A percentile compares a stretch with the other conserved stretches of the same genome.
These are phyloP conservation scores for Apiospora koreana DNA, from an alignment of 2,329 filamentous ascomycete genomes.

Conservation along the genomic window DNA sequence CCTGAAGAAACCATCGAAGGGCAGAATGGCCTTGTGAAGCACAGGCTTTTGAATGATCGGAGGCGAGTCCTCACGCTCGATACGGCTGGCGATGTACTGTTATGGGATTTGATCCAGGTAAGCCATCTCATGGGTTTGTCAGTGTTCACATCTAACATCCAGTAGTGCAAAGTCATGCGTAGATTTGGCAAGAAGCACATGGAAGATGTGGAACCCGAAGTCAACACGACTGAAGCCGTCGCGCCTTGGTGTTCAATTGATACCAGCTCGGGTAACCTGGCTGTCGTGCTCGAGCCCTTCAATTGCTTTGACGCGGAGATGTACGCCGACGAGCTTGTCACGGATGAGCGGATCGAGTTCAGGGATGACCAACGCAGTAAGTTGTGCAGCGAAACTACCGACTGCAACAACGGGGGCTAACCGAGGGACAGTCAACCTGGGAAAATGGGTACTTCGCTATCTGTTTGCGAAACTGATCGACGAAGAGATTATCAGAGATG, in stretches of 20 bases:
- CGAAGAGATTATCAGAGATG: constrained; percentile 84
- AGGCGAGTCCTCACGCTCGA: constrained; percentile 88
- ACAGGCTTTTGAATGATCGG: constrained; percentile 87
- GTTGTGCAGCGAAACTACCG: constrained; percentile 26
- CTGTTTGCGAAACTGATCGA: constrained; percentile 88
- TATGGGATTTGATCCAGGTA: constrained; percentile 93
- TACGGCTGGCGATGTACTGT: constrained; percentile 88
- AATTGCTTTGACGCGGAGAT: constrained; percentile 98
- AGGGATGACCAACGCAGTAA: constrained; percentile 90
- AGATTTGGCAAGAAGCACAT: constrained; percentile 94
- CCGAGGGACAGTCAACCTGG: constrained; percentile 69
- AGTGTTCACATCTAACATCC: constrained; percentile 18
- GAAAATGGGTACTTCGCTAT: constrained; percentile 94
- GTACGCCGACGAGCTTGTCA: constrained; percentile 85
- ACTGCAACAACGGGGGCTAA: not conserved
- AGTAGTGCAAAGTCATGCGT: constrained; percentile 78
- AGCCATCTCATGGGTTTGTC: constrained; percentile 21
- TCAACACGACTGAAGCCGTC: constrained; percentile 87
- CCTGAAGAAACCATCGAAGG: constrained; percentile 88
- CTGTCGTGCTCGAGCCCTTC: constrained; percentile 88
- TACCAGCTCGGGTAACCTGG: constrained; percentile 86
- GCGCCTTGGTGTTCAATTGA: constrained; percentile 97
- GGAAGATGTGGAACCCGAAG: constrained; percentile 83
- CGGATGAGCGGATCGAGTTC: constrained; percentile 77
- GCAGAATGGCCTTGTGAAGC: constrained; percentile 92